Conservation (phyloP, 306 rosid genomes). For the Crataegus laevigata region DNA sequence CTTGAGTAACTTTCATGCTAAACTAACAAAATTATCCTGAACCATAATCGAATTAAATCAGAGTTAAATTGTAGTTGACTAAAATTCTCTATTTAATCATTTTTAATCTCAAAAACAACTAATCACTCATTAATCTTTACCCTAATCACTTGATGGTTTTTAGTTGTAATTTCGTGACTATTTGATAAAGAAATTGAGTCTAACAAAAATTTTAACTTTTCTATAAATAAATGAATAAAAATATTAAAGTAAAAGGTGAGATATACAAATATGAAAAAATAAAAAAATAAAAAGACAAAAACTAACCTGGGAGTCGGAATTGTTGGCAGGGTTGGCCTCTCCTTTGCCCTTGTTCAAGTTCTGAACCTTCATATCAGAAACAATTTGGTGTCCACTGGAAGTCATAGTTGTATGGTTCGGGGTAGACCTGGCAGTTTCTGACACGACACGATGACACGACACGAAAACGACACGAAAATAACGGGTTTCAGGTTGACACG, state of each 20-base stretch:
- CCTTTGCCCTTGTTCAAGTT: conserved; percentile 58
- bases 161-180: background rate
- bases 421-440: too few species aligned
- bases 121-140: background rate
- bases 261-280: too few species aligned
- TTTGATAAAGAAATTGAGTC: background rate
- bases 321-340: conserved; percentile 36
- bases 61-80: background rate
- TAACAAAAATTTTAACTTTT: too few species aligned
- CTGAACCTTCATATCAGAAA: conserved; percentile 36
- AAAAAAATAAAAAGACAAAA: too few species aligned
- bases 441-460: too few species aligned
- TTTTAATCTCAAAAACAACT: too few species aligned
- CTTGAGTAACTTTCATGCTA: background rate
- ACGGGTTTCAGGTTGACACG: too few species aligned
- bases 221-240: background rate
- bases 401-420: conserved; percentile 16
- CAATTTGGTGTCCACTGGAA: conserved; percentile 3
- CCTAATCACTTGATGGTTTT: background rate
- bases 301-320: conserved; percentile 48
- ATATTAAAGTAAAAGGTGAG: background rate
- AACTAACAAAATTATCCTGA: background rate
- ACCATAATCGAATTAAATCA: too few species aligned
- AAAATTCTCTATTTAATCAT: background rate
- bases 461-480: too few species aligned